These are phyloP conservation scores for Citrus unshiu DNA, from an alignment of 345 rosid genomes.

Conservation along the genomic window DNA sequence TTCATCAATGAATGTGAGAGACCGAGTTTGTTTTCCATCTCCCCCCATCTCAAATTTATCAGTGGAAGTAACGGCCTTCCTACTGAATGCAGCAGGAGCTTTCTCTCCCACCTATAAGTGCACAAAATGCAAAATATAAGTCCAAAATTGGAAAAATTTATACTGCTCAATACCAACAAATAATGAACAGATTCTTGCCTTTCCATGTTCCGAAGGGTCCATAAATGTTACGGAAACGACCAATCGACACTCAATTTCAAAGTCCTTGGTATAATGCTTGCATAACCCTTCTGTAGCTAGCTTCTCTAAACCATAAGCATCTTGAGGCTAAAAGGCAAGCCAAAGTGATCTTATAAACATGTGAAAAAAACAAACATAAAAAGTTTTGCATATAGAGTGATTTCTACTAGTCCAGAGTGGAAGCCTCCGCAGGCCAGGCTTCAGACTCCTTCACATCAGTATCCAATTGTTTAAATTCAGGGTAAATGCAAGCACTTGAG, in stretches of 20 bases:
- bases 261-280: conserved; percentile 94
- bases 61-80: conserved; percentile 44
- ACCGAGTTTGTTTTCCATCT: conserved; percentile 53
- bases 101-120: conserved; percentile 50
- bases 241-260: conserved; percentile 89
- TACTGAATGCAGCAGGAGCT: conserved; percentile 64
- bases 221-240: conserved; percentile 92
- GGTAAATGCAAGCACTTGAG: conserved; percentile 96
- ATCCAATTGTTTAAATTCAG: conserved; percentile 93
- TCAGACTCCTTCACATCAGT: conserved; percentile 97
- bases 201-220: conserved; percentile 99
- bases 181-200: conserved; percentile 34
- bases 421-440: conserved; percentile 99
- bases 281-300: conserved; percentile 95
- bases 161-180: neutral
- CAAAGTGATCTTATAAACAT: neutral
- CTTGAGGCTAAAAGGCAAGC: conserved; percentile 72
- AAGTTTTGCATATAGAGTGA: neutral
- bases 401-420: conserved; percentile 1
- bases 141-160: neutral
- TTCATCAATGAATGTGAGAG: conserved; percentile 67
- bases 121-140: neutral
- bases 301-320: conserved; percentile 98
- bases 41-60: conserved; percentile 69
- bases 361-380: neutral